Evolutionary conservation across 805 yeast species (phyloP).

Genomic region (Candida nanaspora): DNA sequence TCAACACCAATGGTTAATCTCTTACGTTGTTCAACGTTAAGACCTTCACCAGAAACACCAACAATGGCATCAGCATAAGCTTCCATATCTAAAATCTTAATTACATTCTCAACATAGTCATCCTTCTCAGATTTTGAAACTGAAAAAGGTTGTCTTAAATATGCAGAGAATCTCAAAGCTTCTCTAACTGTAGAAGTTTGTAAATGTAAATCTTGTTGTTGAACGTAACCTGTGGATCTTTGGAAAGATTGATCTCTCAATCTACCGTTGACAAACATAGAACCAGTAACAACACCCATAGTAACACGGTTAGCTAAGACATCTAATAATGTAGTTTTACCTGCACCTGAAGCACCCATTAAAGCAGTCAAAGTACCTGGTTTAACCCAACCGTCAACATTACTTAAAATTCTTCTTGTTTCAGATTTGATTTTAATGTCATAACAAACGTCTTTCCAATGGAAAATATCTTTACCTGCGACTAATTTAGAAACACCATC

Average conservation of each 20-base stretch:
- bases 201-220: constrained; percentile 48
- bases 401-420: constrained; percentile 45
- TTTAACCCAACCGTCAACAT: constrained; percentile 73
- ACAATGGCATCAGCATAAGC: constrained; percentile 45
- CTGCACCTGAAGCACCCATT: constrained; percentile 56
- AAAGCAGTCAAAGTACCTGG: constrained; percentile 73
- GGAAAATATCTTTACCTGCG: constrained; percentile 44
- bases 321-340: constrained; percentile 47
- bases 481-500: constrained; percentile 13
- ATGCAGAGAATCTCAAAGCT: constrained; percentile 40
- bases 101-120: constrained; percentile 41
- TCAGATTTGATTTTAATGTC: constrained; percentile 53
- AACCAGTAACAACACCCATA: constrained; percentile 48
- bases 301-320: constrained; percentile 42
- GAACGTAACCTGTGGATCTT: constrained; percentile 47
- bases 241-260: constrained; percentile 37
- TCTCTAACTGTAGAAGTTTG: constrained; percentile 43
- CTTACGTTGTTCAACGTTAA: constrained; percentile 46
- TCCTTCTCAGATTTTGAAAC: constrained; percentile 36
- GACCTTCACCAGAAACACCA: constrained; percentile 38
- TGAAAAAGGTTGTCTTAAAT: constrained; percentile 33
- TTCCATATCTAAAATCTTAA: constrained; percentile 40
- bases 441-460: constrained; percentile 67
- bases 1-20: constrained; percentile 47
- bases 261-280: constrained; percentile 44